These are phyloP conservation scores for Botrytis medusae DNA, from an alignment of 2,329 filamentous ascomycete genomes.

Conservation along the genomic window DNA sequence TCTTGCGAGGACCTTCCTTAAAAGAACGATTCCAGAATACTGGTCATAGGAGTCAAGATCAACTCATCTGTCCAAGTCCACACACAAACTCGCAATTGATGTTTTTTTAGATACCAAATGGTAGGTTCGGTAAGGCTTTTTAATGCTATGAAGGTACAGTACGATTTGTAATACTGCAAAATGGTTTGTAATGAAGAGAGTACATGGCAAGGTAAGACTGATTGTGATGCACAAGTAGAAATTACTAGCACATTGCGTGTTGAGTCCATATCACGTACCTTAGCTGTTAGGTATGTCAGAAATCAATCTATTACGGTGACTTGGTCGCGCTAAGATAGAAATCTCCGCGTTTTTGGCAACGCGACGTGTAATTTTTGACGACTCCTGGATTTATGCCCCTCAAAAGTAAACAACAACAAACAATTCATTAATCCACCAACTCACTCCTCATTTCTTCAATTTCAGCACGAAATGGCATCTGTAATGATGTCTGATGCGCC, in stretches of 20 bases:
- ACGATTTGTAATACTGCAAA: background rate
- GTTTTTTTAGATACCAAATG: background rate
- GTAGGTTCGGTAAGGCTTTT: background rate
- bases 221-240: background rate
- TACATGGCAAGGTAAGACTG: background rate
- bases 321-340: conserved; percentile 28
- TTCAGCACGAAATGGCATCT: conserved; percentile 35
- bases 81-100: background rate
- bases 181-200: background rate
- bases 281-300: background rate
- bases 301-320: conserved; percentile 34
- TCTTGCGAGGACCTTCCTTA: background rate
- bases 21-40: background rate
- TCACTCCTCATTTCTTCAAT: conserved; percentile 19
- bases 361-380: conserved; percentile 25
- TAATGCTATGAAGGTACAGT: background rate
- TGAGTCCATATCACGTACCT: background rate
- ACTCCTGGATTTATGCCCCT: conserved; percentile 31
- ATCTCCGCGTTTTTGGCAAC: conserved; percentile 22
- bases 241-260: background rate
- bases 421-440: conserved; percentile 26
- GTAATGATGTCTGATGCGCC: conserved; percentile 39
- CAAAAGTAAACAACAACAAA: conserved; percentile 25
- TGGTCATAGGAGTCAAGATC: background rate
- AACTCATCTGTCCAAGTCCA: background rate